Base-by-base conservation (phyloP, 768 basidiomycete genomes). In the Astraeus odoratus region DNA sequence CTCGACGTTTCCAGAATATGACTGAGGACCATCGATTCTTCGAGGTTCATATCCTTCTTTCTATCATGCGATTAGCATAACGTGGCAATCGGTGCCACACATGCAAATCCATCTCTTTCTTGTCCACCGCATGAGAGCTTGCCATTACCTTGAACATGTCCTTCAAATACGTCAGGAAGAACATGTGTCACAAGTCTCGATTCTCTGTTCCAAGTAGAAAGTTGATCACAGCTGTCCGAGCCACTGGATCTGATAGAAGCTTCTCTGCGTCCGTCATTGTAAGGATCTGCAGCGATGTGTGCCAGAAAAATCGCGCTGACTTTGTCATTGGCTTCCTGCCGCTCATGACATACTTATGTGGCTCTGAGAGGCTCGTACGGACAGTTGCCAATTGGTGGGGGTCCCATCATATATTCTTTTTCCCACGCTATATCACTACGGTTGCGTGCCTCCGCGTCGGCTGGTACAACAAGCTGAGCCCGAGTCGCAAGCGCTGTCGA, bases 1-100 rank as follows among this genome's bases (percentile, higher is more conserved):
- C 75, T 91, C 84, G 56, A 86, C 90, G 8, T 75, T 80, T 1
- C 73, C 52, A 86, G 83, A 51, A 99, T 95, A 55, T 88, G 81
- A 44, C 78, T 76, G 31, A 94, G 72, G 3, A 96, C 89, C 59
- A 96, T 72, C 42, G 75, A 75, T 61, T 97, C 93, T 60, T 97
- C 93, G 18, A 80, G 83, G 30, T 73, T 82, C 65, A 95, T 72
- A 52, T 86, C 83, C 51, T 83, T 86, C 44, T 84, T 87, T 30
- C 92, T 95, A 52, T 15, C 41, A 16, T 7, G 24, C 8, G 20
- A 31, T 12, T 18, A 42, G 24, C 33, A 46, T 39, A 25, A 36
- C 8, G 47, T n/a, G n/a, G n/a, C 5, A 25, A 27, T 33, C 12
- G 12, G 26, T 39, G n/a, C 35, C n/a, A n/a, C n/a, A 69, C 81